Evolutionary conservation across 192 early-diverging fungal genomes (phyloP), one percentile per base, ranked within the genome.

Genomic region (Coemansia sp.): DNA sequence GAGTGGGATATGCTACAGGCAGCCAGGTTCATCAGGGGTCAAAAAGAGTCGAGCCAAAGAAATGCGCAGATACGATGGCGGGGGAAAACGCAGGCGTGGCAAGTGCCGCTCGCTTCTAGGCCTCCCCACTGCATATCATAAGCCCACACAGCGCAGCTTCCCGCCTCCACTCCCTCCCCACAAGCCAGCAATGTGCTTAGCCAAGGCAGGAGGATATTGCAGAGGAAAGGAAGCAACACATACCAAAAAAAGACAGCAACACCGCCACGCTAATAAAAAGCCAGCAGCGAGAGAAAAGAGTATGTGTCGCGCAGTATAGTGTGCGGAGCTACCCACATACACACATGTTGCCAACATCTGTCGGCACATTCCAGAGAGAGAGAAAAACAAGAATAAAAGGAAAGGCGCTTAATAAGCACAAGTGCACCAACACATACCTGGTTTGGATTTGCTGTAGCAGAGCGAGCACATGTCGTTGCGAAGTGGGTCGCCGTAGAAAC

Each of bases 381-480:
- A 12, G 12, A 9, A 17, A 56, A 17, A 56, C 54, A 9, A 56
- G 7, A 56, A 5, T 5, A 56, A 7, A 56, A 5, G 48, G n/a
- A 2, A 12, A 2, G 44, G 5, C 44, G 17, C 17, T 53, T 53
- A 49, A 16, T 14, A 17, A 67, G 5, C 25, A 58, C 54, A 39
- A 49, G 43, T 7, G 32, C 38, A 51, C 48, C 19, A 63, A 40
- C 53, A 70, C 76, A 41, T 85, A 83, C 80, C 73, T 45, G 72
- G 64, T 25, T 79, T 58, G 14, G 17, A 60, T 66, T 90, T 86
- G 74, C 88, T 89, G 74, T 86, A 91, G 73, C 91, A 93, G 62
- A 91, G 90, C 13, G 90, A 91, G 72, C 91, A 93, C 80, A 91
- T 82, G 67, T 89, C 83, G 76, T 90, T 88, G 72, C 88, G 88